Base-by-base conservation (phyloP, 108 stramenopile species). In the Fragilaria crotonensis region DNA sequence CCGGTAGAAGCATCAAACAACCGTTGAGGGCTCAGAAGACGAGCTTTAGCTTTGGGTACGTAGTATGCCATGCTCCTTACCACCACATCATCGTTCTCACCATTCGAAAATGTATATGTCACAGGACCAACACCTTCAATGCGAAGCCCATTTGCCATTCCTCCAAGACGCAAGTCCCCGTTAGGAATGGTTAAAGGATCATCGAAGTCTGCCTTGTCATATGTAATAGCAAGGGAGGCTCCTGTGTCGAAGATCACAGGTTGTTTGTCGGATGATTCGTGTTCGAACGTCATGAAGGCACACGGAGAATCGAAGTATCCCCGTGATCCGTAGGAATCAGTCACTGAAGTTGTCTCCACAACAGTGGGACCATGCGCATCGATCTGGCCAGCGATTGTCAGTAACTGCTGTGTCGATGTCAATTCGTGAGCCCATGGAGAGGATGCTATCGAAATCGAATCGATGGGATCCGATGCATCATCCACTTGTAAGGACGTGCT, bases 171-270 rank as follows among this genome's bases (percentile, higher is more conserved):
- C 5, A 59, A 33, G 26, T 54, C 18, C 7, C 36, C 14, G 7
- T 7, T 11, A 41, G 36, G 36, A 11, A 41, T 11, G 7, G 36
- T 11, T 41, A 41, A 11, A 1, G 41, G 27, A 5, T 22, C 25
- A 5, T 60, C 29, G 32, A 68, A 74, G 45, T 74, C 73, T n/a
- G 4, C 7, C 3, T 9, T 17, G 20, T 27, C 22, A 27, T 67
- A 67, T 7, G 62, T 74, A 25, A 74, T 41, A 17, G 57, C 51
- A 19, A 62, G 27, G 0, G 62, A 68, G 1, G 67, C 67, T 14
- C 73, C 67, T 9, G 73, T 64, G 45, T 74, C 67, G 52, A 68
- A 64, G 14, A 74, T 61, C 4, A 74, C 48, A 1, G 72, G 56
- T 44, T 41, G 36, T 41, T 41, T n/a, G n/a, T n/a, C n/a, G n/a